Base-by-base conservation (phyloP, 2,329 filamentous ascomycete species). In the Colletotrichum coccodes region DNA sequence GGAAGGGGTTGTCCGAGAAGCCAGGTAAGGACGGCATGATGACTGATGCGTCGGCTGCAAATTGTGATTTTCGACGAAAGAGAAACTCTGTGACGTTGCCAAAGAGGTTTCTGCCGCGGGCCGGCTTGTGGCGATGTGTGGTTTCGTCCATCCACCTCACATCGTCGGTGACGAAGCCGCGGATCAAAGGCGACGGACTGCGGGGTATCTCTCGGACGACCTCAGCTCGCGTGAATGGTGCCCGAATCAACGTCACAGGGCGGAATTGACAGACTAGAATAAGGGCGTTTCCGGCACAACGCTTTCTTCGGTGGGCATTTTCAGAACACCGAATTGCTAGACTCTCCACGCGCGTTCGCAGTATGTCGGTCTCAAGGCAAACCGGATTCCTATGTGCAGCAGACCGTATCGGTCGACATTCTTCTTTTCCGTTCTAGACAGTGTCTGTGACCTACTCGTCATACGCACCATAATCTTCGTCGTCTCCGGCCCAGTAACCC, bases 1-100 rank as follows among this genome's bases (percentile, higher is more conserved):
- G 70, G 28, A 80, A 77, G 8, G 75, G 70, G 64, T 80, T 80
- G 61, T 79, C 74, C 0, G 76, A 76, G 70, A 80, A 81, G 6
- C 77, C 78, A 6, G 53, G 36, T 2, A 77, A 68, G 2, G 71
- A 50, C 7, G 76, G 70, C 76, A 78, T 78, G 21, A 8, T 53
- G 14, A 12, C 23, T 3, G 12, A 44, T 14, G n/a, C 6, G 6
- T 9, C n/a, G 6, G 3, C 6, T 12, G 14, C 50, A 23, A 36
- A 8, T 36, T 8, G 2, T 14, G 23, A 38, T 6, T 6, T 14
- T 14, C 3, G n/a, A 21, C 4, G 6, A 28, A 14, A 14, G 30
- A 34, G 23, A 4, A 26, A n/a, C n/a, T n/a, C n/a, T n/a, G n/a
- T n/a, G n/a, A n/a, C n/a, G n/a, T n/a, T n/a, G n/a, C n/a, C n/a